These are phyloP conservation scores for Trifolium dubium DNA, from an alignment of 306 rosid species.

Conservation along the genomic window DNA sequence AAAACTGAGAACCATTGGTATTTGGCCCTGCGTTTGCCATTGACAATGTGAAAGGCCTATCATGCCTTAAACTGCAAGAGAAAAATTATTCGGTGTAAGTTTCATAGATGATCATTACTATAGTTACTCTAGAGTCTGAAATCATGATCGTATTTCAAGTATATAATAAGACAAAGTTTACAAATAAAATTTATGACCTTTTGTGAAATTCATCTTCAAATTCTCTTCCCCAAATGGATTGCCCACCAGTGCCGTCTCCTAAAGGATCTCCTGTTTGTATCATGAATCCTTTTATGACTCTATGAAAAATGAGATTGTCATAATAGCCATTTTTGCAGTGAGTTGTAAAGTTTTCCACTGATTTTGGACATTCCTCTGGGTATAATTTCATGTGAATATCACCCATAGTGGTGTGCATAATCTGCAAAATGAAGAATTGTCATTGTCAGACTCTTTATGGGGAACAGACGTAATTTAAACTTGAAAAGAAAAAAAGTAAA, in stretches of 20 bases:
- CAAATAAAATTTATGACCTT: conserved; percentile 58
- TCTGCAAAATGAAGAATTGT: conserved; percentile 53
- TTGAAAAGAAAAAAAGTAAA: conserved; percentile 24
- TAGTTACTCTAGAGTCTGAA: conserved; percentile 3
- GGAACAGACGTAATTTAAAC: conserved; percentile 1
- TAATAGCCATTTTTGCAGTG: conserved; percentile 96
- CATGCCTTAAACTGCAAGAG: conserved; percentile 86
- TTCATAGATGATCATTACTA: conserved; percentile 13
- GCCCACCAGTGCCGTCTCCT: conserved; percentile 99
- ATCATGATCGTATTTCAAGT: conserved; percentile 23
- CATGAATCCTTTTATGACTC: conserved; percentile 98
- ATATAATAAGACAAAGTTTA: not conserved
- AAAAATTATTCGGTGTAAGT: conserved; percentile 38
- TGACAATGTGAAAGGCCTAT: conserved; percentile 93
- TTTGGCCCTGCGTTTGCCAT: conserved; percentile 98
- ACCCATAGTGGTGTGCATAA: conserved; percentile 95
- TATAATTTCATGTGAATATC: conserved; percentile 92
- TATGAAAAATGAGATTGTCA: conserved; percentile 92
- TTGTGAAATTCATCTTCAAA: conserved; percentile 98
- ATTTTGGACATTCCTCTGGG: conserved; percentile 98
- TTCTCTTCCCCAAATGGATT: conserved; percentile 98
- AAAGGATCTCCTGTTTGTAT: conserved; percentile 99
- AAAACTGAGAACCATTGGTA: conserved; percentile 96
- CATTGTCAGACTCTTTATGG: conserved; percentile 2
- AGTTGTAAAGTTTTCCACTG: conserved; percentile 97